Evolutionary conservation across 495 filamentous ascomycete species (phyloP).

Genomic region (Hypoxylon fragiforme): DNA sequence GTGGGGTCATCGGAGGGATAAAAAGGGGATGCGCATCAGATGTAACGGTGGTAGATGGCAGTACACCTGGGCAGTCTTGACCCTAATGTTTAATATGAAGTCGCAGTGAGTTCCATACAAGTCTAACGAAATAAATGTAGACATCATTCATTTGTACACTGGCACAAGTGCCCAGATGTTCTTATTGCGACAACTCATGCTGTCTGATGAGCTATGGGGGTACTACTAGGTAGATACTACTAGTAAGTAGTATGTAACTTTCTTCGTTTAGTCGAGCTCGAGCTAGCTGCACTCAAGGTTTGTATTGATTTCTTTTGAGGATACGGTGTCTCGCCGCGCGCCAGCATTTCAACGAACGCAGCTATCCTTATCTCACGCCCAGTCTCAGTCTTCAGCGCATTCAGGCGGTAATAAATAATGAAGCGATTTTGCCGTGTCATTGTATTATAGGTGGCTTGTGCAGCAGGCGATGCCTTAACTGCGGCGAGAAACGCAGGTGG

Average conservation of each 20-base stretch:
- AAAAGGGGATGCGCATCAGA: too few species aligned
- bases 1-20: too few species aligned
- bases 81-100: too few species aligned
- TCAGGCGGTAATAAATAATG: conserved; percentile 30
- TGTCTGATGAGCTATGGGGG: too few species aligned
- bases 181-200: too few species aligned
- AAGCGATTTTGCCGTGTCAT: conserved; percentile 27
- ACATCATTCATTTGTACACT: too few species aligned
- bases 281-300: neutral
- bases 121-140: too few species aligned
- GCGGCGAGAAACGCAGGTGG: conserved; percentile 28
- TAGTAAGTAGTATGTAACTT: neutral
- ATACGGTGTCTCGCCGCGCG: conserved; percentile 16
- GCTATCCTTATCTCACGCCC: conserved; percentile 28
- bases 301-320: conserved; percentile 15
- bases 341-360: conserved; percentile 34
- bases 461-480: conserved; percentile 21
- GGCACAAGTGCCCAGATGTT: too few species aligned
- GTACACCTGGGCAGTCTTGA: too few species aligned
- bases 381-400: conserved; percentile 28
- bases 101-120: too few species aligned
- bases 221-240: too few species aligned
- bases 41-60: too few species aligned
- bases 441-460: conserved; percentile 17
- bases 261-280: neutral